Base-by-base conservation (phyloP, 345 rosid species). In the Bretschneidera sinensis region DNA sequence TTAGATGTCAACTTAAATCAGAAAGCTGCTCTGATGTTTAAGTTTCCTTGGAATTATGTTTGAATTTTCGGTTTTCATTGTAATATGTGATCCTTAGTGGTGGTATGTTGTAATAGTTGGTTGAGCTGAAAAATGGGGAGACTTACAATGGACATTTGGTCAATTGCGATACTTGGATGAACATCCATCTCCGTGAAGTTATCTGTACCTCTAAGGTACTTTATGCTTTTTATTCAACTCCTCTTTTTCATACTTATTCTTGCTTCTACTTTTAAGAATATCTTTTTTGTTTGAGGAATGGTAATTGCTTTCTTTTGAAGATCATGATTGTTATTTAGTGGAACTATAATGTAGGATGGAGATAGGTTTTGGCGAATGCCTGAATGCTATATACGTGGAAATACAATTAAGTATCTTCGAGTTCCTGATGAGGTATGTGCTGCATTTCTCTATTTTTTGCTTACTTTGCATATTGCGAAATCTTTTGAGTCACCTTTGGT, bases 351-450 rank as follows among this genome's bases (percentile, higher is more conserved):
- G 60, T 70, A 91, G 99, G 97, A 95, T 61, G 99, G 99, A 69
- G 97, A 95, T 75, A 78, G 95, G 57, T 91, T 91, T 88, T 95
- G 99, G 99, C 77, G 97, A 47, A 95, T 95, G 97, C 99, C 97
- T 6, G 99, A 95, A 72, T 95, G 99, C 83, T 95, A 95, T 61
- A 91, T 95, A 58, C 96, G 96, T 34, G 99, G 99, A 45, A 95
- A 95, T 76, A 95, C 97, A 48, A 95, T 95, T 35, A 95, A 95
- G 78, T 91, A 91, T 73, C 97, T 95, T 51, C 87, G 97, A 57
- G 97, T 95, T 79, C 99, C 99, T 19, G 97, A 95, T 72, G 99
- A 86, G 99, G 97, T 95, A 68, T 39, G 4, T 11, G 1, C 15
- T 39, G 11, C 24, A 33, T 39, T 14, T 14, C 6, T 39, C 16